A percentile compares a stretch with the other conserved stretches of the same genome.
phyloP scores from a whole-genome alignment of 768 basidiomycete genomes.

The Phanerochaete sordida region DNA sequence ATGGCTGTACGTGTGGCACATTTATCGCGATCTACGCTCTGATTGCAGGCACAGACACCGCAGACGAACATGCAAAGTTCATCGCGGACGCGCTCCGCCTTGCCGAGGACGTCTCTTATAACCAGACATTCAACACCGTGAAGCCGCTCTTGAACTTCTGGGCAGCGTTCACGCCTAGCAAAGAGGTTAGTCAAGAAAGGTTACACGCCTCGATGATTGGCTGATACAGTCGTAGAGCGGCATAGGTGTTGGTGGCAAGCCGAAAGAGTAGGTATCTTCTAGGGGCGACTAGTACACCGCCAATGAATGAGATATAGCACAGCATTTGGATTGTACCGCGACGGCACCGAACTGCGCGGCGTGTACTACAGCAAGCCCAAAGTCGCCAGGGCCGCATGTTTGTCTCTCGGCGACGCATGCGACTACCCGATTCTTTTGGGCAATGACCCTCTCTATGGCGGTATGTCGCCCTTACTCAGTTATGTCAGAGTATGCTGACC shows the following conservation, averaged over 20 bases:
- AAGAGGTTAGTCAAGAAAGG: constrained; percentile 55
- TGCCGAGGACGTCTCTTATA: constrained; percentile 64
- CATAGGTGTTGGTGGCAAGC: constrained; percentile 60
- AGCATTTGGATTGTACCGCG: constrained; percentile 70
- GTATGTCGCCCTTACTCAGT: constrained; percentile 32
- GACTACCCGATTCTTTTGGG: constrained; percentile 77
- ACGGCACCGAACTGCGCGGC: constrained; percentile 72
- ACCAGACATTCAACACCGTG: constrained; percentile 76
- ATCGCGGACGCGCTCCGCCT: constrained; percentile 61
- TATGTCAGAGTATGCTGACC: neutral
- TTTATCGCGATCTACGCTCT: constrained; percentile 6
- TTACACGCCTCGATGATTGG: too few relatives aligned
- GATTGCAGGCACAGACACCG: constrained; percentile 40
- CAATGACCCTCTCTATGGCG: constrained; percentile 81
- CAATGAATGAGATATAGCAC: constrained; percentile 43
- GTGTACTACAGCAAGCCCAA: constrained; percentile 69
- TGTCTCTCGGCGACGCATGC: constrained; percentile 58
- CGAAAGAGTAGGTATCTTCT: constrained; percentile 54
- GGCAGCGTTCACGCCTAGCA: constrained; percentile 75
- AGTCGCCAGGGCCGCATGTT: constrained; percentile 66
- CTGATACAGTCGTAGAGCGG: constrained; percentile 50
- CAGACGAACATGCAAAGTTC: constrained; percentile 58
- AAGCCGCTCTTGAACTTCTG: constrained; percentile 77
- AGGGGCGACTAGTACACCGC: neutral
- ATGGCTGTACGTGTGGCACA: constrained; percentile 57